Evolutionary conservation across 768 basidiomycete species (phyloP).

Genomic region (Suillus weaverae): DNA sequence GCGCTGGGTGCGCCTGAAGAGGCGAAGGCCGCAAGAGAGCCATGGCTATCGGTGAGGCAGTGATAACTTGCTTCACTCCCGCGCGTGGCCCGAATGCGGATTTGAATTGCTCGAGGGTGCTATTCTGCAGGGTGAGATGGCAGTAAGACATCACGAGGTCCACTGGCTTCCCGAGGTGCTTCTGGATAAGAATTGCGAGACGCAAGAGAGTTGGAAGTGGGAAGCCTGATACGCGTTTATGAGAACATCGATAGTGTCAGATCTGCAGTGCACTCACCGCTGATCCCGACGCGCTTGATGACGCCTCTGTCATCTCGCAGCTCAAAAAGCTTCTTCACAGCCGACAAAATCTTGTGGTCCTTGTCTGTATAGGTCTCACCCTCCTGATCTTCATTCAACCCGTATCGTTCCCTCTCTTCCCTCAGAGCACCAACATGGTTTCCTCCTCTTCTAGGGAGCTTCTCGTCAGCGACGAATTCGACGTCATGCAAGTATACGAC

Average conservation of each 20-base stretch:
- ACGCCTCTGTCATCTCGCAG: conserved; percentile 68
- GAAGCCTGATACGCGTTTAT: conserved; percentile 50
- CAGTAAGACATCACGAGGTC: conserved; percentile 82
- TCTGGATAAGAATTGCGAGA: conserved; percentile 74
- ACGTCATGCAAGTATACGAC: conserved; percentile 82
- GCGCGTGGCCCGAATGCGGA: conserved; percentile 61
- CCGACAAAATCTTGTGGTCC: conserved; percentile 70
- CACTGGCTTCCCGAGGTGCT: conserved; percentile 64
- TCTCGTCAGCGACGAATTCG: conserved; percentile 66
- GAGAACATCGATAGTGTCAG: not conserved
- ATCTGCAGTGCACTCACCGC: conserved; percentile 46
- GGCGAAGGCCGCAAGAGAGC: conserved; percentile 61
- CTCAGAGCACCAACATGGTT: conserved; percentile 56
- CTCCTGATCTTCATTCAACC: conserved; percentile 59
- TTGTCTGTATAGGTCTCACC: conserved; percentile 61
- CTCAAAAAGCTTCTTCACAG: conserved; percentile 61
- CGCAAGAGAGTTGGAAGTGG: conserved; percentile 83
- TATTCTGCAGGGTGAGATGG: conserved; percentile 76
- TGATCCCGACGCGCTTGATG: conserved; percentile 74
- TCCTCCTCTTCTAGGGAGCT: conserved; percentile 52
- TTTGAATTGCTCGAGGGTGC: conserved; percentile 55
- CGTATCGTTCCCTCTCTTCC: conserved; percentile 59
- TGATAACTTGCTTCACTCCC: conserved; percentile 62
- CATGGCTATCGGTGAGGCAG: conserved; percentile 87
- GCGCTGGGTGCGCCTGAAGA: conserved; percentile 80